Conservation (phyloP, 2,329 filamentous ascomycete species). For the Penicillium sp. region DNA sequence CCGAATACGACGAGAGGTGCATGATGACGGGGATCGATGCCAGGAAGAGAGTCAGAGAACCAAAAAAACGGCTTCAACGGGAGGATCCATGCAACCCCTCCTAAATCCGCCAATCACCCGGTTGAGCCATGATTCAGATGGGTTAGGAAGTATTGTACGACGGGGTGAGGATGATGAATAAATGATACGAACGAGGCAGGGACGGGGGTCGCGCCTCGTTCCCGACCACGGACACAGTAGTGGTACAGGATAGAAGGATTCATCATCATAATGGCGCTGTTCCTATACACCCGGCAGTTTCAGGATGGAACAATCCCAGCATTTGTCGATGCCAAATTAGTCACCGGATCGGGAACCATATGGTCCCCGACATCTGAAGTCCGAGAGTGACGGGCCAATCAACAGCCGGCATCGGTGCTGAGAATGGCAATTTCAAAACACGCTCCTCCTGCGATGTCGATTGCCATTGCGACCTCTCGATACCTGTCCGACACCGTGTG, state of each 20-base stretch:
- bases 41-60: neutral
- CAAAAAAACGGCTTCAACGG: conserved; percentile 8
- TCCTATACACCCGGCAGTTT: no score
- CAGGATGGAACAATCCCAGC: no score
- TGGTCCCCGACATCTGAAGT: conserved; percentile 28
- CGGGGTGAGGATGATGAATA: no score
- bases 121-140: no score
- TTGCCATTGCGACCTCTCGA: conserved; percentile 1
- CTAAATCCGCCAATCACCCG: no score
- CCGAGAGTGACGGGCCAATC: conserved; percentile 21
- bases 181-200: neutral
- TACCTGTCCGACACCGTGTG: neutral
- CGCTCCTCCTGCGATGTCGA: neutral
- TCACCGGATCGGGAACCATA: conserved; percentile 24
- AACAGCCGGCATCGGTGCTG: neutral
- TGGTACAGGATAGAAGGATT: no score
- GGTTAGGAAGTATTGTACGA: no score
- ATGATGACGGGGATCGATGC: conserved; percentile 1
- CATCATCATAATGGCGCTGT: no score
- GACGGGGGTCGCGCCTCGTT: conserved; percentile 3
- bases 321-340: no score
- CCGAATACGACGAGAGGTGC: neutral
- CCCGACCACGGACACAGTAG: no score
- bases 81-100: conserved; percentile 10
- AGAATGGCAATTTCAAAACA: conserved; percentile 14